These are phyloP conservation scores for Chlamydomonas sp. DNA, from an alignment of 139 green algal species.

Conservation along the genomic window DNA sequence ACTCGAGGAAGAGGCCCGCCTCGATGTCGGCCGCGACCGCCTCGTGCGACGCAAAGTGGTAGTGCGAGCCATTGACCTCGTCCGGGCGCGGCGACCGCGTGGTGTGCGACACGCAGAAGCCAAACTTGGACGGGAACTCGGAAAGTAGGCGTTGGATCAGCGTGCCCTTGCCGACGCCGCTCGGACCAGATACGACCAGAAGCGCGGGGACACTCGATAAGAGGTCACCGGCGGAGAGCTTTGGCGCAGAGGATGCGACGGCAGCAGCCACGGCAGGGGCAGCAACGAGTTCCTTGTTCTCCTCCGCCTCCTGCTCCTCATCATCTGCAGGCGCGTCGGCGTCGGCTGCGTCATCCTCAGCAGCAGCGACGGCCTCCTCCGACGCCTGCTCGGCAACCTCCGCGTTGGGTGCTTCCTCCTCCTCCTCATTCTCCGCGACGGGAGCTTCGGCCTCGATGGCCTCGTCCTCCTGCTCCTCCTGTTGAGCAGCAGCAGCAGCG, in stretches of 20 bases:
- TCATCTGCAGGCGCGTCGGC: too few species aligned
- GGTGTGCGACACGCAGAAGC: constrained; percentile 78
- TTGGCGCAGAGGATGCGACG: background rate
- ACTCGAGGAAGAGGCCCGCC: constrained; percentile 70
- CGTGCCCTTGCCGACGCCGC: constrained; percentile 81
- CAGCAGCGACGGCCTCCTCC: too few species aligned
- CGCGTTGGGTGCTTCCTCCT: too few species aligned
- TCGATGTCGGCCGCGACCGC: constrained; percentile 49
- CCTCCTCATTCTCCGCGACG: too few species aligned
- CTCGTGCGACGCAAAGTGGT: constrained; percentile 56
- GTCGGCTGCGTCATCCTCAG: too few species aligned
- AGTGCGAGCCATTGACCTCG: constrained; percentile 69
- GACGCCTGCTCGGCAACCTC: too few species aligned
- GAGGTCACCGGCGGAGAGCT: too few species aligned
- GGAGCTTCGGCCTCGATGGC: too few species aligned
- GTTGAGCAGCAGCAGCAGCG: background rate
- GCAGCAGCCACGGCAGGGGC: background rate
- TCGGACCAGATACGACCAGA: constrained; percentile 73
- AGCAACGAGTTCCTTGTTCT: too few species aligned
- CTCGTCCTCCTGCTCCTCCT: too few species aligned
- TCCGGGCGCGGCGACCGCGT: constrained; percentile 46
- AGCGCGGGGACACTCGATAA: too few species aligned
- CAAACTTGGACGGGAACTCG: constrained; percentile 43
- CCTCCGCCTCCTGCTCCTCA: too few species aligned
- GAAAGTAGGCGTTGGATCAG: constrained; percentile 65